These are phyloP conservation scores for Sorghum bicolor DNA, from an alignment of 176 grass and related monocot species.

Conservation along the genomic window DNA sequence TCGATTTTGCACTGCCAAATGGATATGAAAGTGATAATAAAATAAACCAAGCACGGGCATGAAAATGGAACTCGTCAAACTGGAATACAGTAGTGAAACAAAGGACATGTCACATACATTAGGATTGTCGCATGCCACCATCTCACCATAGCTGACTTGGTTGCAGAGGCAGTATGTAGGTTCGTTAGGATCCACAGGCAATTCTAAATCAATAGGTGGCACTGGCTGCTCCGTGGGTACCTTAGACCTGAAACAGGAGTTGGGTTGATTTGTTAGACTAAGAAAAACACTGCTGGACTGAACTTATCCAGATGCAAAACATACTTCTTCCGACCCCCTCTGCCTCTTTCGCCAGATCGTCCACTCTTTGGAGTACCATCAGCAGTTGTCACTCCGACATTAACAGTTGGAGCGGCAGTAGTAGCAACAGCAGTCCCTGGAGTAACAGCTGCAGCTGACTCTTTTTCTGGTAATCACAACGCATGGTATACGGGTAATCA, in stretches of 20 bases:
- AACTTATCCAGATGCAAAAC: constrained; percentile 14
- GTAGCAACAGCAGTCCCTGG: constrained; percentile 24
- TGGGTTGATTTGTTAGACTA: not conserved
- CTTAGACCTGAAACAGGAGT: constrained; percentile 60
- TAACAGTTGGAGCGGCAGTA: constrained; percentile 30
- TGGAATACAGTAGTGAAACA: not conserved
- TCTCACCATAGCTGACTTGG: constrained; percentile 94
- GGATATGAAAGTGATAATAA: not conserved
- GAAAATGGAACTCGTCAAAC: not conserved
- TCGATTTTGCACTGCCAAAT: constrained; percentile 92
- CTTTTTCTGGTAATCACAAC: constrained; percentile 49
- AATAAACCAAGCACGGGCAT: not conserved
- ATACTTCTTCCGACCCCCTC: constrained; percentile 99
- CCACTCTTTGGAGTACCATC: constrained; percentile 48
- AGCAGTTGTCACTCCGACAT: constrained; percentile 34
- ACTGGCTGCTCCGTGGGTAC: constrained; percentile 47
- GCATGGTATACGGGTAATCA: not conserved
- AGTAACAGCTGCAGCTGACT: constrained; percentile 30
- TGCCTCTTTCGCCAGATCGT: constrained; percentile 67
- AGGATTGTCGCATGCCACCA: constrained; percentile 89
- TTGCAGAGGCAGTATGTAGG: constrained; percentile 94
- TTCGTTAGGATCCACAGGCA: constrained; percentile 97
- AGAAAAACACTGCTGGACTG: not conserved
- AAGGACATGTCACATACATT: constrained; percentile 43
- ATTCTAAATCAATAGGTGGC: constrained; percentile 71